These are phyloP conservation scores for Penicillium olsonii DNA, from an alignment of 2,329 filamentous ascomycete species.

Conservation along the genomic window DNA sequence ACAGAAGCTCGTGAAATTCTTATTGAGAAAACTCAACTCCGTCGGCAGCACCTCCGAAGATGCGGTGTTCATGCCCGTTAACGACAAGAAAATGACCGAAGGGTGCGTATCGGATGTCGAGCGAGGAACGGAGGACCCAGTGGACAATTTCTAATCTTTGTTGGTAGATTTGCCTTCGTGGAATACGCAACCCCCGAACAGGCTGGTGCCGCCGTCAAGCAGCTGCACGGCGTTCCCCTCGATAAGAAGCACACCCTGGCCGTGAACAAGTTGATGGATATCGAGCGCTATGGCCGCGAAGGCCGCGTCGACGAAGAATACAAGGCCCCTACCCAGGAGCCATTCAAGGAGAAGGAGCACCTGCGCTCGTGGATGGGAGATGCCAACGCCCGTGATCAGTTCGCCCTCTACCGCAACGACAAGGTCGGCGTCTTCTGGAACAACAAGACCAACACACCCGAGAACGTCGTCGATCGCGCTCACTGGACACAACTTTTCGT, in stretches of 20 bases:
- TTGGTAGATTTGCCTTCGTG: constrained; percentile 84
- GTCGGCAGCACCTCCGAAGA: constrained; percentile 86
- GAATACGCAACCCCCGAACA: constrained; percentile 91
- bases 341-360: constrained; percentile 91
- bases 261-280: constrained; percentile 98
- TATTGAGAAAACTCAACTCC: constrained; percentile 86
- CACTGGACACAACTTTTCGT: constrained; percentile 99
- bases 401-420: constrained; percentile 90
- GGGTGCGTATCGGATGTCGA: constrained; percentile 59
- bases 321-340: constrained; percentile 74
- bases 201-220: constrained; percentile 83
- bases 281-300: constrained; percentile 93
- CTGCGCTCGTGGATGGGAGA: constrained; percentile 91
- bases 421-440: constrained; percentile 97
- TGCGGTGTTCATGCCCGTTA: constrained; percentile 89
- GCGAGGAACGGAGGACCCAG: neutral
- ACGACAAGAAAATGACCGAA: constrained; percentile 80
- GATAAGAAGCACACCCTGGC: constrained; percentile 95
- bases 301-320: constrained; percentile 93
- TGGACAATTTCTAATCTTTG: constrained; percentile 6
- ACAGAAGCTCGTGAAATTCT: constrained; percentile 92
- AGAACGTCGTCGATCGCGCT: constrained; percentile 84
- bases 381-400: constrained; percentile 86
- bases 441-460: constrained; percentile 88
- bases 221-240: constrained; percentile 80